Evolutionary conservation across 108 stramenopile species (phyloP).

Genomic region (Discostella pseudostelligera): DNA sequence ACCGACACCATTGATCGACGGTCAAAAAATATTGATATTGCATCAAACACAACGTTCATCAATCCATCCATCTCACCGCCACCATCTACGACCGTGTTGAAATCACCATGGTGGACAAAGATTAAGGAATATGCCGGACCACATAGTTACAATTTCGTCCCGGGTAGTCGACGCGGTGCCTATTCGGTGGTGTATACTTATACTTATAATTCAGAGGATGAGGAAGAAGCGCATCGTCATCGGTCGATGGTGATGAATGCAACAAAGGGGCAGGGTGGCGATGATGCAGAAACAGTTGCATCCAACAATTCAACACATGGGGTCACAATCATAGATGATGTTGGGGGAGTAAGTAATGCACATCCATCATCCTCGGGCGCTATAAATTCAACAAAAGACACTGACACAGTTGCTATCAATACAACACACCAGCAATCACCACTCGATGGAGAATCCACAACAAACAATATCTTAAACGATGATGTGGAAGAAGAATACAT

Average conservation of each 20-base stretch:
- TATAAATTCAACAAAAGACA: neutral
- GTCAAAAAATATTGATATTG: too few species aligned
- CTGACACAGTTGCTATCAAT: neutral
- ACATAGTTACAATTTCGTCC: conserved; percentile 36
- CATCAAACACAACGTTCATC: too few species aligned
- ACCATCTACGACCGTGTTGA: neutral
- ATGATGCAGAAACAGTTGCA: too few species aligned
- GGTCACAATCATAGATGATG: too few species aligned
- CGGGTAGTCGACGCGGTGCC: conserved; percentile 37
- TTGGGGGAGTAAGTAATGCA: too few species aligned
- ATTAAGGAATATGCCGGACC: conserved; percentile 33
- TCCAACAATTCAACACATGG: too few species aligned
- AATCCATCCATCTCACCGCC: neutral
- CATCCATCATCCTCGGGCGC: too few species aligned
- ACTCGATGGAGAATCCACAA: neutral
- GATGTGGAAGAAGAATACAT: conserved; percentile 46
- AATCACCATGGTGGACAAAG: conserved; percentile 32
- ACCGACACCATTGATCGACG: neutral
- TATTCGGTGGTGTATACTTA: conserved; percentile 21
- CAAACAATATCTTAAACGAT: neutral
- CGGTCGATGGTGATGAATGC: neutral
- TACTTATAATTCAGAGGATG: neutral
- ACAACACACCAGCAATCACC: neutral
- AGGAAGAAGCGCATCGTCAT: neutral
- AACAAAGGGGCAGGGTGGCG: too few species aligned